These are phyloP conservation scores for Colletotrichum sp. DNA, from an alignment of 2,329 filamentous ascomycete species.

Conservation along the genomic window DNA sequence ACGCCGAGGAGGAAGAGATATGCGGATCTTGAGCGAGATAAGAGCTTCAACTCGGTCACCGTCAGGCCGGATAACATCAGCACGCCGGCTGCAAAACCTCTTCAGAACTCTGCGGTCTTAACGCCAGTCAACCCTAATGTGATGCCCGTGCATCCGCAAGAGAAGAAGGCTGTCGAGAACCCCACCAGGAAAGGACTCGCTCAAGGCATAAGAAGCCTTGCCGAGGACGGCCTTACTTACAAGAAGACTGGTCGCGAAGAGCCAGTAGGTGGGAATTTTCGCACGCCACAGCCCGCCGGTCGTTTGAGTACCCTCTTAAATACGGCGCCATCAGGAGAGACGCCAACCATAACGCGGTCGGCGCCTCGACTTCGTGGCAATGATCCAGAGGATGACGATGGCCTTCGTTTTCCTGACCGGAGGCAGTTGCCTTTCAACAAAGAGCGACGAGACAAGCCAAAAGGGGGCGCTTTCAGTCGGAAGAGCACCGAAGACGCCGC, in stretches of 20 bases:
- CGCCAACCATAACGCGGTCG: slow-evolving; percentile 28
- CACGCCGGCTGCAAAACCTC: slow-evolving; percentile 24
- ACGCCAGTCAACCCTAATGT: slow-evolving; percentile 42
- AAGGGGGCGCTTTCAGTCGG: background rate
- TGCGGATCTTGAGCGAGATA: background rate
- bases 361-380: slow-evolving; percentile 26
- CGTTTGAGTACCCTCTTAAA: slow-evolving; percentile 39
- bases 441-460: slow-evolving; percentile 14
- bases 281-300: slow-evolving; percentile 24
- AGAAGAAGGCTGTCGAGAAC: slow-evolving; percentile 22
- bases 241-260: slow-evolving; percentile 9
- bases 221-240: slow-evolving; percentile 52
- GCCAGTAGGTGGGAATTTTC: slow-evolving; percentile 13
- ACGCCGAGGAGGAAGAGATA: slow-evolving; percentile 43
- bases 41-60: background rate
- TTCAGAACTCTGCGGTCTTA: slow-evolving; percentile 31
- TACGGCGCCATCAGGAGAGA: slow-evolving; percentile 25
- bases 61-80: slow-evolving; percentile 5
- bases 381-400: slow-evolving; percentile 21
- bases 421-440: slow-evolving; percentile 47
- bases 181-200: slow-evolving; percentile 29
- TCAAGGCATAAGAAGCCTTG: slow-evolving; percentile 45
- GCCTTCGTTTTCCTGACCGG: slow-evolving; percentile 40
- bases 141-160: slow-evolving; percentile 25
- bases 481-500: background rate